Percentiles rank a stretch among this genome's conserved stretches.
Evolutionary conservation across 2,329 filamentous ascomycete species (phyloP).

Genomic region (Cytospora piceae): DNA sequence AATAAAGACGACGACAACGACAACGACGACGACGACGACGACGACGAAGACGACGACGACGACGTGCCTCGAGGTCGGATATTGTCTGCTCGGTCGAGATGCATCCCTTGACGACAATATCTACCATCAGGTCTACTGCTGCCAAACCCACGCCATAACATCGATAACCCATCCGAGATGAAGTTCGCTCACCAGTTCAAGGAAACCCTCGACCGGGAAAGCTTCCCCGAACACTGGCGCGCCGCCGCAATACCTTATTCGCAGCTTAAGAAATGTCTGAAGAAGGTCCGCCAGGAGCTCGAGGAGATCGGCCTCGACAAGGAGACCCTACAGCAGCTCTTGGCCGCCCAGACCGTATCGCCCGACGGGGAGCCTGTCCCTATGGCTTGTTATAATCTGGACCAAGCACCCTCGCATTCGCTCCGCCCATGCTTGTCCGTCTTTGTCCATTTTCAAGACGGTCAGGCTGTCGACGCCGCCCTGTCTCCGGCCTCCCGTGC

Average conservation of each 20-base stretch:
- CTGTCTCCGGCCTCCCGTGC: conserved; percentile 67
- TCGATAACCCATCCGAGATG: conserved; percentile 54
- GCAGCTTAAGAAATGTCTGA: conserved; percentile 87
- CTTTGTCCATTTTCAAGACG: conserved; percentile 67
- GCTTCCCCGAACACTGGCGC: conserved; percentile 74
- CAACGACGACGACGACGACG: too few species aligned
- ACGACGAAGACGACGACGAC: neutral
- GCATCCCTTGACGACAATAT: conserved; percentile 18
- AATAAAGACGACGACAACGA: too few species aligned
- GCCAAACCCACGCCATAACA: conserved; percentile 9
- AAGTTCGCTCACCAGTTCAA: conserved; percentile 85
- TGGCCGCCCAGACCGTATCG: conserved; percentile 54
- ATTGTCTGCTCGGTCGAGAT: conserved; percentile 16
- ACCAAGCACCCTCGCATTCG: conserved; percentile 44
- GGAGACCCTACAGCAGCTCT: conserved; percentile 68
- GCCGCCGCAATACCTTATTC: conserved; percentile 80
- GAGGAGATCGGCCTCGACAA: conserved; percentile 71
- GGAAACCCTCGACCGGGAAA: conserved; percentile 68
- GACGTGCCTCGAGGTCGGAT: neutral
- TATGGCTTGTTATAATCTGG: conserved; percentile 55
- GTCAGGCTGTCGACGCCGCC: conserved; percentile 68
- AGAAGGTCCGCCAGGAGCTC: conserved; percentile 75
- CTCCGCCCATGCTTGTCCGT: conserved; percentile 73
- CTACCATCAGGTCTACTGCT: conserved; percentile 7
- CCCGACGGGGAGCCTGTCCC: conserved; percentile 42